phyloP scores from a whole-genome alignment of 2,329 filamentous ascomycete genomes.

The Metarhizium album region DNA sequence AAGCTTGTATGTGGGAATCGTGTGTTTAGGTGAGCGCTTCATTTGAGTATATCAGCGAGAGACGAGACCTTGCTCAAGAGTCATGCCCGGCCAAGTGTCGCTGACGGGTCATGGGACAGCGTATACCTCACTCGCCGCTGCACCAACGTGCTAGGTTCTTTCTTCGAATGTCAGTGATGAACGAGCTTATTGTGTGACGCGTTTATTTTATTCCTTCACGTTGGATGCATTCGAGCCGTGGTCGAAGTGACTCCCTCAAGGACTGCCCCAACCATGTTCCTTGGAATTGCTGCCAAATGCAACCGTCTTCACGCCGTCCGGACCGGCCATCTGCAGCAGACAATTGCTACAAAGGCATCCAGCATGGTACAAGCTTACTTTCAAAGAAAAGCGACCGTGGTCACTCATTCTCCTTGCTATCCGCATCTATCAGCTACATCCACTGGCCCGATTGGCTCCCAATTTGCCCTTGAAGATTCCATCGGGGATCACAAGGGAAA shows the following conservation, averaged over 20 bases:
- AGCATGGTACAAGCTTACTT: background rate
- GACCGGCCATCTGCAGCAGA: background rate
- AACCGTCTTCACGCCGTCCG: too few species aligned
- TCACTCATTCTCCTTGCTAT: background rate
- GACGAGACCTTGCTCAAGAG: too few species aligned
- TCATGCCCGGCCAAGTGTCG: too few species aligned
- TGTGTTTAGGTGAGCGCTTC: too few species aligned
- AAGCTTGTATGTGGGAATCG: too few species aligned
- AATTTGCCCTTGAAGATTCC: background rate
- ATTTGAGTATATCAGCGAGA: too few species aligned
- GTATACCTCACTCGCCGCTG: too few species aligned
- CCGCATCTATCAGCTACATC: background rate
- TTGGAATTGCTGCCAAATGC: background rate
- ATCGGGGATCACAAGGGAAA: background rate
- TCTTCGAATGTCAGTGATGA: too few species aligned
- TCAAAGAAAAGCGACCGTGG: background rate
- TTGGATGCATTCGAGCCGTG: background rate
- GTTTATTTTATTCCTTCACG: background rate
- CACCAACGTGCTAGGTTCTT: too few species aligned
- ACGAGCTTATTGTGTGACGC: background rate
- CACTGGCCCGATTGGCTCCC: background rate
- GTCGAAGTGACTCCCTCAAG: background rate
- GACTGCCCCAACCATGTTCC: background rate
- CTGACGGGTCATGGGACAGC: too few species aligned
- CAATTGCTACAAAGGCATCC: background rate